Base-by-base conservation (phyloP, 345 rosid species). In the Eucalyptus paniculata region DNA sequence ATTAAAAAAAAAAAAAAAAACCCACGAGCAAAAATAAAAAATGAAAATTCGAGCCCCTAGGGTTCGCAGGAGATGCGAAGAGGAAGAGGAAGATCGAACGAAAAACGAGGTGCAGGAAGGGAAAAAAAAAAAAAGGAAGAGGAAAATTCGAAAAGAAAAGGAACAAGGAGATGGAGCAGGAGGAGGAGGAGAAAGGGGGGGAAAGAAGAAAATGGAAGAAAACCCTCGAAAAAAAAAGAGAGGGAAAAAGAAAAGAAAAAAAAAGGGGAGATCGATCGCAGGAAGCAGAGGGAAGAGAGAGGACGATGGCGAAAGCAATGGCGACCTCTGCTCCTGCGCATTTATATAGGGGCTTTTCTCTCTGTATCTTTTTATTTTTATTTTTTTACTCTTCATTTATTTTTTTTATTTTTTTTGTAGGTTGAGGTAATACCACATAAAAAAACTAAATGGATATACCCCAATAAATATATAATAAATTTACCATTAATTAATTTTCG, bases 401-500 rank as follows among this genome's bases (percentile, higher is more conserved):
- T 32, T 34, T 34, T 34, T 34, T 34, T 34, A 34, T 34, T 34
- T 34, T 12, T 12, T 12, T 62, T 62, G 34, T 14, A 30, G 7
- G 34, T 53, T 53, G 26, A 19, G 62, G 28, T 23, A 56, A 56
- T 56, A 11, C 62, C 30, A 56, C 62, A 23, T 24, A 24, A 56
- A 54, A 54, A 54, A 21, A 54, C 30, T 26, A 56, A 56, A 24
- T 0, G 5, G 3, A 24, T 56, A 10, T 56, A 56, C 0, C 62
- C 26, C 11, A 53, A 53, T 19, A 53, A 53, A 53, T 5, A 4
- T 53, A 19, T 19, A 53, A 53, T 10, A 56, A 24, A 56, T 2
- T 24, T 11, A 23, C 0, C 6, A 0, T 56, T 56, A 9, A 56
- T 56, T 56, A 23, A 10, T 56, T 56, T 56, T 24, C 1, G 0